phyloP scores from a whole-genome alignment of 176 grass and related monocot species.

The Rhynchospora breviuscula region DNA sequence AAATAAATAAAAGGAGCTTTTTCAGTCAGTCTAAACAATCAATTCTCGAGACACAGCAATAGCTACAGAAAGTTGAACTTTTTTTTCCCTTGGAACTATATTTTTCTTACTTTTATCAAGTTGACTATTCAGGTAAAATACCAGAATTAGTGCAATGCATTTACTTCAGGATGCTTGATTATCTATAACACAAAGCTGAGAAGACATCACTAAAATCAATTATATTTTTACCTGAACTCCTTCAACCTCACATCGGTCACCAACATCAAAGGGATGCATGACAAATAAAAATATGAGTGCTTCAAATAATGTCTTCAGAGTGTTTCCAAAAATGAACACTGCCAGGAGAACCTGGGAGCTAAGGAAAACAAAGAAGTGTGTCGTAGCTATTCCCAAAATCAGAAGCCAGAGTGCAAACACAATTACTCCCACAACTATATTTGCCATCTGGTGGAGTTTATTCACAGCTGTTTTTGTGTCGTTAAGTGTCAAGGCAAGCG shows the following conservation, averaged over 20 bases:
- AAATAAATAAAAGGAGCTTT: neutral
- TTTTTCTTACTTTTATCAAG: neutral
- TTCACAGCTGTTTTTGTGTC: conserved; percentile 97
- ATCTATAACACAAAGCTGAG: neutral
- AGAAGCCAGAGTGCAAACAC: conserved; percentile 78
- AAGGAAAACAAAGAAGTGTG: conserved; percentile 67
- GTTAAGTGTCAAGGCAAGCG: conserved; percentile 89
- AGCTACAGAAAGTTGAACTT: neutral
- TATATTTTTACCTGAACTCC: conserved; percentile 53
- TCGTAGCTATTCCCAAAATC: conserved; percentile 69
- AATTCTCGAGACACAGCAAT: neutral
- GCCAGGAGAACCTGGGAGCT: conserved; percentile 72
- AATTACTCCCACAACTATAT: conserved; percentile 53
- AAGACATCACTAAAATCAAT: neutral
- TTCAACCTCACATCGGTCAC: conserved; percentile 79
- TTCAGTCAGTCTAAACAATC: neutral
- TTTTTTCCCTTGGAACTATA: neutral
- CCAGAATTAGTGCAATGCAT: neutral
- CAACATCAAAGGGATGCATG: conserved; percentile 94
- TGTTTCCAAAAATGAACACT: conserved; percentile 92
- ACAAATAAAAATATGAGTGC: conserved; percentile 85
- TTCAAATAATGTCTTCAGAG: conserved; percentile 83
- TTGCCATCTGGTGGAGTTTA: conserved; percentile 96
- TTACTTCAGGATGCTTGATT: neutral
- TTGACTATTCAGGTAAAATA: neutral